Evolutionary conservation across 2,329 filamentous ascomycete genomes (phyloP), one percentile per base, ranked within the genome.

Genomic region (Epichloe aotearoae): DNA sequence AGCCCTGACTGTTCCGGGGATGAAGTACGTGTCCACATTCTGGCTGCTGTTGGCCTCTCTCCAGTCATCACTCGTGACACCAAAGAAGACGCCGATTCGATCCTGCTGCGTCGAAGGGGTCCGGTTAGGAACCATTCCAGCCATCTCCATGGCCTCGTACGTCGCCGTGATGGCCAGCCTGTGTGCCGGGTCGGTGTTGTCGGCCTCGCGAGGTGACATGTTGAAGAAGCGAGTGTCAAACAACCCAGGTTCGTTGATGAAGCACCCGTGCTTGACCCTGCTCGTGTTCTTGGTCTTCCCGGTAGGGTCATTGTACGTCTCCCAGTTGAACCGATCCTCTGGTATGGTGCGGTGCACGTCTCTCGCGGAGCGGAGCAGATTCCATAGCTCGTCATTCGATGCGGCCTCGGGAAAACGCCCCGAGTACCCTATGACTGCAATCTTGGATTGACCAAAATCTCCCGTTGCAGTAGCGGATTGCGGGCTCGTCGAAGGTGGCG

Each of bases 141-240:
- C 80, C 74, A 82, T 83, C 62, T 91, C 86, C 43, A 90, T 70
- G 2, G 86, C 86, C 60, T 90, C 86, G 58, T 88, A 90, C 0
- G 84, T 81, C 1, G 84, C 87, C 19, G 82, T 74, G 2, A 91
- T 68, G 2, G 82, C 80, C 34, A 89, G 69, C 56, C 86, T 75
- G 61, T 87, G 84, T 71, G 83, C 83, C 0, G 86, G 86, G 62
- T 89, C 86, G 1, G 80, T 84, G 57, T 86, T 80, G 40, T 76
- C 74, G n/a, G 84, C 52, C 65, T 89, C 85, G 55, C 82, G 75
- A 3, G 85, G 84, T 41, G 83, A 88, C 76, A 89, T 87, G 63
- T 85, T 85, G 74, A 89, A 89, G 70, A 90, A 88, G 1, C 77
- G 72, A 4, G 83, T 77, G 59, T 90, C 85, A 58, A 89, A 89